phyloP scores from a whole-genome alignment of 352 stramenopile species.

The Pythium insidiosum region DNA sequence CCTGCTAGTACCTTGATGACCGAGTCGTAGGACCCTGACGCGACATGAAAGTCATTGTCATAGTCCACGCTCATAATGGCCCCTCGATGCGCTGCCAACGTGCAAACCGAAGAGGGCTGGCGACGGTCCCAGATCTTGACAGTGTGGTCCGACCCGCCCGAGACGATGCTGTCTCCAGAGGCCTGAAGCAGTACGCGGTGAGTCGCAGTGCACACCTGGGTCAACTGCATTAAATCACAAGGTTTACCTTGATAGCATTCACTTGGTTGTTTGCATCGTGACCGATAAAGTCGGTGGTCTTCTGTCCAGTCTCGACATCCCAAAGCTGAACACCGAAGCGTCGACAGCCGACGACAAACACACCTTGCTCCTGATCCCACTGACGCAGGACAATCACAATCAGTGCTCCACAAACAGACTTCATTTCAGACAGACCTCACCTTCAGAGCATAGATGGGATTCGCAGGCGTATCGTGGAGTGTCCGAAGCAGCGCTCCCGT shows the following conservation, averaged over 20 bases:
- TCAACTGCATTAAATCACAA: too few species aligned
- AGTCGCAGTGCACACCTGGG: background rate
- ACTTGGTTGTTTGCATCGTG: constrained; percentile 20
- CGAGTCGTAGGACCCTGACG: constrained; percentile 24
- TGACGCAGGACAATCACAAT: too few species aligned
- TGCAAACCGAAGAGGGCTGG: constrained; percentile 9
- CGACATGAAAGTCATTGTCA: constrained; percentile 10
- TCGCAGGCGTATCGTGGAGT: constrained; percentile 9
- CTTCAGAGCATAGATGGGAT: constrained; percentile 23
- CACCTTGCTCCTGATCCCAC: constrained; percentile 13
- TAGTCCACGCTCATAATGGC: constrained; percentile 24
- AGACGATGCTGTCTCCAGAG: constrained; percentile 8
- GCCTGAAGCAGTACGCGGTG: constrained; percentile 3
- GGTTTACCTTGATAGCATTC: constrained; percentile 23
- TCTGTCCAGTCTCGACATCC: constrained; percentile 16
- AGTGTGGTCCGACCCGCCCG: constrained; percentile 16
- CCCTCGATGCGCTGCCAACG: constrained; percentile 12
- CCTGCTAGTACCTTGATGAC: constrained; percentile 13
- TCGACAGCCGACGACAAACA: constrained; percentile 14
- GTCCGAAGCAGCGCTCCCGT: constrained; percentile 13
- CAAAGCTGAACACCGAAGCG: constrained; percentile 18
- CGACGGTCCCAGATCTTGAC: constrained; percentile 25
- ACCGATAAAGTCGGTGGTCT: constrained; percentile 9
- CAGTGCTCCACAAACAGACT: too few species aligned
- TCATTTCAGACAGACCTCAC: constrained; percentile 6